Conservation (phyloP, 371 early-diverging fungal genomes). For the Mortierella sp. region DNA sequence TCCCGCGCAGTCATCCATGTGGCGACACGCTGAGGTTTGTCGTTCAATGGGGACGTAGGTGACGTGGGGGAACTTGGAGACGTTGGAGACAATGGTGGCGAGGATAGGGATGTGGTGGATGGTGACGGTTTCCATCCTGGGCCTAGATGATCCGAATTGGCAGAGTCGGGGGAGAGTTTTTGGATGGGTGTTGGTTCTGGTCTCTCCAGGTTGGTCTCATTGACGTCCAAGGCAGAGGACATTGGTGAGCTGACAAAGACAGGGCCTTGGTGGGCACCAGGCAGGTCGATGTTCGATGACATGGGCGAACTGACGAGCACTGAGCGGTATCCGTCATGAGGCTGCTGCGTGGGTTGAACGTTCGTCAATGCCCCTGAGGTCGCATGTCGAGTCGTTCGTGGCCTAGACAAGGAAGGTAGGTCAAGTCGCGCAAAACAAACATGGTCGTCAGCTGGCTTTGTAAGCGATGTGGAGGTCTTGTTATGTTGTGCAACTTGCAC, state of each 20-base stretch:
- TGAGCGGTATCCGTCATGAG: conserved; percentile 12
- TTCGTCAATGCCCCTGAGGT: conserved; percentile 40
- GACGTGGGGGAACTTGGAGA: conserved; percentile 7
- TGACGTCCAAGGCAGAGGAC: conserved; percentile 20
- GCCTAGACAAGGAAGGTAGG: neutral
- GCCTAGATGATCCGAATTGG: conserved; percentile 7
- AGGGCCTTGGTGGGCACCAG: conserved; percentile 13
- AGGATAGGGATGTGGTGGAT: neutral
- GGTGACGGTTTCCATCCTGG: conserved; percentile 25
- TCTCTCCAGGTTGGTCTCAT: conserved; percentile 13
- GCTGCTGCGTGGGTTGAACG: conserved; percentile 15
- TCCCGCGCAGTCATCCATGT: conserved; percentile 46
- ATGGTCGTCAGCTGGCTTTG: conserved; percentile 4
- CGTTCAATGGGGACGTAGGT: conserved; percentile 2
- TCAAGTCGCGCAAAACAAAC: neutral
- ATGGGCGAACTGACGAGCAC: conserved; percentile 41
- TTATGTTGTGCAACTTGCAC: too few relatives aligned
- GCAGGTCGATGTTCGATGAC: conserved; percentile 28
- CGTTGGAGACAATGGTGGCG: conserved; percentile 7
- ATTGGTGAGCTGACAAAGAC: conserved; percentile 40
- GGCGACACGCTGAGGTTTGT: conserved; percentile 17
- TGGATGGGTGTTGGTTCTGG: conserved; percentile 33
- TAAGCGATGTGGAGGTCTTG: too few relatives aligned
- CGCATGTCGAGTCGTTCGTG: conserved; percentile 11
- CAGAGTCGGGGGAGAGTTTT: neutral